A percentile compares a stretch with the other conserved stretches of the same genome.
phyloP scores from a whole-genome alignment of 2,329 filamentous ascomycete species.

The Laburnicola sp. region DNA sequence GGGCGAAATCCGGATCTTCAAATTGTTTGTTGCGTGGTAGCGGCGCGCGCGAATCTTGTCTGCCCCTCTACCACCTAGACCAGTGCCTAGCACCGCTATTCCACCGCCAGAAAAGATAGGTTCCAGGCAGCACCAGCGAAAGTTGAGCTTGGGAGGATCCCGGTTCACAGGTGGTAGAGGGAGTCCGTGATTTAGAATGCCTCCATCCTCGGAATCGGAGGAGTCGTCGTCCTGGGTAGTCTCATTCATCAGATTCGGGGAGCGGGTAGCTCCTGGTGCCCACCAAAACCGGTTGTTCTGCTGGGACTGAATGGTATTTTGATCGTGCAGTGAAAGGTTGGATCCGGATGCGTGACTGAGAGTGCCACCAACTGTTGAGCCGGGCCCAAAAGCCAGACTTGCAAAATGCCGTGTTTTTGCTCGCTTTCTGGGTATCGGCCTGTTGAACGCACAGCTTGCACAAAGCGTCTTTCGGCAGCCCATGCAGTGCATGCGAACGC shows the following conservation, averaged over 20 bases:
- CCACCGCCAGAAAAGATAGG: conserved; percentile 63
- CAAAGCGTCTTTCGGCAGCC: conserved; percentile 64
- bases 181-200: conserved; percentile 41
- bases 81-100: conserved; percentile 58
- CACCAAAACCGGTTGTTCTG: conserved; percentile 58
- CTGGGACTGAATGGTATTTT: conserved; percentile 25
- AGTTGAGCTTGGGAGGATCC: conserved; percentile 56
- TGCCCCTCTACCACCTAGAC: conserved; percentile 53
- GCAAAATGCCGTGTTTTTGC: conserved; percentile 45
- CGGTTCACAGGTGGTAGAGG: conserved; percentile 38
- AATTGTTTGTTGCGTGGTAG: conserved; percentile 58
- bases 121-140: conserved; percentile 64
- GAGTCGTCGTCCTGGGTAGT: conserved; percentile 44
- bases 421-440: conserved; percentile 52
- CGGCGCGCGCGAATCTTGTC: conserved; percentile 61
- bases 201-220: conserved; percentile 44
- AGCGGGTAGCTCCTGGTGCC: conserved; percentile 59
- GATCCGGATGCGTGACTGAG: conserved; percentile 37
- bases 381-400: conserved; percentile 40
- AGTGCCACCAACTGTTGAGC: conserved; percentile 28
- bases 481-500: conserved; percentile 64
- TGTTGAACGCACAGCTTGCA: conserved; percentile 62
- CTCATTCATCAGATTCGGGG: conserved; percentile 63
- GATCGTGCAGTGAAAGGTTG: conserved; percentile 26
- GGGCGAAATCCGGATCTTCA: conserved; percentile 59